Conservation (phyloP, 1,284 basidiomycete genomes). For the Tylopilus orsonianus region DNA sequence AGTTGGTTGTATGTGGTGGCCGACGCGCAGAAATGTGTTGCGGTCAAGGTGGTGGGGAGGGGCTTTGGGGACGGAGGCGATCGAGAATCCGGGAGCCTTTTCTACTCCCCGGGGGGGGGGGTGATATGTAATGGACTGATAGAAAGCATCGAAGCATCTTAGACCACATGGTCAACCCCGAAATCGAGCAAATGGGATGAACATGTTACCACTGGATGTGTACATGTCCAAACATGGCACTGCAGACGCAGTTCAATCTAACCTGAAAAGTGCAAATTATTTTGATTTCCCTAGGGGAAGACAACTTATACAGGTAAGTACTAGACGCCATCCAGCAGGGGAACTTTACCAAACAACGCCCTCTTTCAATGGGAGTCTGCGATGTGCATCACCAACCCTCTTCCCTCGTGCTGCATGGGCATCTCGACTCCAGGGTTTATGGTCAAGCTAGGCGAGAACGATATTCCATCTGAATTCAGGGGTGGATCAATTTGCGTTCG, state of each 20-base stretch:
- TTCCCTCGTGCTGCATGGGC: conserved; percentile 5
- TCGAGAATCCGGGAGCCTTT: conserved; percentile 13
- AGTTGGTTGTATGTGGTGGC: conserved; percentile 2
- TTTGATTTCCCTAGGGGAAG: conserved; percentile 27
- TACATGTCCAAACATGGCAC: conserved; percentile 27
- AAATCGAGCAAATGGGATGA: conserved; percentile 24
- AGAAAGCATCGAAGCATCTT: conserved; percentile 18
- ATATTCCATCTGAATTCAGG: background rate
- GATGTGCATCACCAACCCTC: background rate
- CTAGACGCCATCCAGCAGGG: conserved; percentile 13
- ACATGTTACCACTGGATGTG: conserved; percentile 7
- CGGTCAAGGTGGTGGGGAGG: background rate
- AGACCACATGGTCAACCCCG: conserved; percentile 24
- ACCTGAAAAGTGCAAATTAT: conserved; percentile 35
- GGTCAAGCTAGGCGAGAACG: background rate
- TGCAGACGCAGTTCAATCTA: conserved; percentile 29
- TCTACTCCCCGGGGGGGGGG: conserved; percentile 17
- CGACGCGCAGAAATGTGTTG: background rate
- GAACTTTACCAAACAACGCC: conserved; percentile 30
- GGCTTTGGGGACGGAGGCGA: conserved; percentile 1
- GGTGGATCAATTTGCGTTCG: conserved; percentile 17
- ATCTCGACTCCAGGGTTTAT: conserved; percentile 12
- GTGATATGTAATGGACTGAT: conserved; percentile 19
- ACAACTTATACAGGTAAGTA: conserved; percentile 20
- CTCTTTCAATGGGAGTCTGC: conserved; percentile 18